Base-by-base conservation (phyloP, 164 flowering plant genomes). In the Tetrastigma voinierianum region DNA sequence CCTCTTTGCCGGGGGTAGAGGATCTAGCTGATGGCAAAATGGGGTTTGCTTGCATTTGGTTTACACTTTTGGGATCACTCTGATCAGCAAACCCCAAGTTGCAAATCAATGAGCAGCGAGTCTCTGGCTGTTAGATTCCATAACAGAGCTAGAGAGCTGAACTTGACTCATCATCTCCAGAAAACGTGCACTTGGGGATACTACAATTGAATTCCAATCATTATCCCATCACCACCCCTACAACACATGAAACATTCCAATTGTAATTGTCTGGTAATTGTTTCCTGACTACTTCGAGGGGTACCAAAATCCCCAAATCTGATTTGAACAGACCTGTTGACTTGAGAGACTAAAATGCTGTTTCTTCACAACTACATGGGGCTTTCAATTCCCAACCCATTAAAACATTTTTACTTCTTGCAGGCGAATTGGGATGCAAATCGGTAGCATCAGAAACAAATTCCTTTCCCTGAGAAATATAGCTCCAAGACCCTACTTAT, bases 21-120 rank as follows among this genome's bases (percentile, higher is more conserved):
- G 87, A 78, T 16, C 47, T 70, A 0, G 79, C 69, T 0, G 83
- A 77, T 32, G 84, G 75, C 17, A 68, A 13, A 43, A 54, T 46
- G 18, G 61, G 62, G 4, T 19, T 17, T 64, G 71, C 73, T 57
- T 67, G n/a, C 69, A 6, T 67, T 70, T 23, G 67, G 62, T 46
- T 71, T 74, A 61, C 68, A 69, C 40, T 62, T 54, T 65, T 67
- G 9, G 46, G 53, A 69, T 77, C 84, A 66, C 70, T 63, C 11
- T 60, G 66, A 71, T 83, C 85, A 59, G 61, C 76, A 62, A 86
- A 77, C 43, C 87, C 92, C 90, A 20, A 87, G 74, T 62, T 86
- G 86, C 77, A 86, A 70, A 76, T 83, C 91, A 55, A 83, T 80
- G 13, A 80, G 77, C n/a, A 84, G 63, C 0, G 84, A 81, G 51